Base-by-base conservation (phyloP, 2,329 filamentous ascomycete species). In the Epichloe sibirici region DNA sequence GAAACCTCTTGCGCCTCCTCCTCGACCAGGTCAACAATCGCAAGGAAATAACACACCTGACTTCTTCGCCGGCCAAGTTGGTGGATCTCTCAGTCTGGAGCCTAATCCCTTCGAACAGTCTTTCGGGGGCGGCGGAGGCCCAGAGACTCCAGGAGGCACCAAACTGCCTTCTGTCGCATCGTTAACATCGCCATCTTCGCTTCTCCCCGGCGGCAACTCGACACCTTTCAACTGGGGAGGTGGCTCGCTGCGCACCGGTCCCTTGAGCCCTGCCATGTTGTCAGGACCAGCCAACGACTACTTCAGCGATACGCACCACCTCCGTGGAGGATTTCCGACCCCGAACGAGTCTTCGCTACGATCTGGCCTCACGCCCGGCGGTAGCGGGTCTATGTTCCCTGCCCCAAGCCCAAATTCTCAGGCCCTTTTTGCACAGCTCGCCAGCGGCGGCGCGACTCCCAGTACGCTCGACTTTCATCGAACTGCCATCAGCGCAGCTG, bases 101-200 rank as follows among this genome's bases (percentile, higher is more conserved):
- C 90, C 90, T 55, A 97, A 98, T 69, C 91, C 93, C 8, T 97
- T 98, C 64, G 93, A 97, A 68, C 88, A 93, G 70, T 96, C 91
- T 6, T 98, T 98, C 66, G 83, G 79, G 59, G 74, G 74, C 48
- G 72, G 77, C 56, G 72, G 77, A 57, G 73, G 73, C 51, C 79
- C 82, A 60, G 88, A 95, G 67, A 95, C 91, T 35, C 90, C 91
- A 15, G 87, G 88, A 60, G 85, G 81, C 58, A 83, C 81, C 54
- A 85, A 95, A 63, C 75, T 98, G 57, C 93, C 93, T 49, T 87
- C 90, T 15, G 90, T 97, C 60, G 90, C 90, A 46, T 81, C 90
- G 57, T 78, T 98, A 62, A 94, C 93, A 25, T 97, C 93, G 46
- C 91, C 93, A 6, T 89, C 89, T 45, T 82, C 89, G 23, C 79